Evolutionary conservation across 345 rosid species (phyloP).

Genomic region (Eucalyptus brandiana): DNA sequence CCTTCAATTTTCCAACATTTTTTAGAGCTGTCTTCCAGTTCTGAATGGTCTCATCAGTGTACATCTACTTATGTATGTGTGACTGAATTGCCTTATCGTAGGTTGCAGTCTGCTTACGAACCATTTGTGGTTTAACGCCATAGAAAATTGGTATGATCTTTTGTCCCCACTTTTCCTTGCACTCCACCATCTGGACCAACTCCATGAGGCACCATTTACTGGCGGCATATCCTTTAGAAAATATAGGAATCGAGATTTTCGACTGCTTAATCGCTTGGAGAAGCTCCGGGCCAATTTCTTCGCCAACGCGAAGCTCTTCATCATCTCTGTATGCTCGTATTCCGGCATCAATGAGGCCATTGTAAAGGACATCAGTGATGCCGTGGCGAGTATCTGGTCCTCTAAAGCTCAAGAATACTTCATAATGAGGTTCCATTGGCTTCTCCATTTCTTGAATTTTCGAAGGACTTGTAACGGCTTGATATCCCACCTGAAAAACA

Average conservation of each 20-base stretch:
- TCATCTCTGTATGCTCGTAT: fast-evolving
- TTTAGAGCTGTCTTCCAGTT: fast-evolving
- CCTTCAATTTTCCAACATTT: fast-evolving
- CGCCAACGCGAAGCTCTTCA: fast-evolving
- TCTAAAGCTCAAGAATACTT: too few species aligned
- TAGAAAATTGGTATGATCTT: too few species aligned
- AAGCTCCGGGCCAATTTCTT: fast-evolving
- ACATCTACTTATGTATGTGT: fast-evolving
- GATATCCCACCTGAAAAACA: too few species aligned
- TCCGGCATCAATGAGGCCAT: fast-evolving
- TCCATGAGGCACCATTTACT: too few species aligned
- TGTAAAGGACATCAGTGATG: fast-evolving
- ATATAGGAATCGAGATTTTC: fast-evolving
- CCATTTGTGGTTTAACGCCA: fast-evolving
- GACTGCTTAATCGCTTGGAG: too few species aligned
- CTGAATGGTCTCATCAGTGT: too few species aligned
- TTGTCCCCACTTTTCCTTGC: too few species aligned
- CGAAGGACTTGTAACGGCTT: fast-evolving
- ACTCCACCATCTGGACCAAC: too few species aligned
- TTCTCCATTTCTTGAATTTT: too few species aligned
- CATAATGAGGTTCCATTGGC: fast-evolving
- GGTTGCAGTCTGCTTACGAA: fast-evolving
- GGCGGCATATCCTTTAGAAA: fast-evolving
- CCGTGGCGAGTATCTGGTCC: fast-evolving
- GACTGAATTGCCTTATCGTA: fast-evolving